These are phyloP conservation scores for Ogataea saltuana DNA, from an alignment of 805 yeast genomes.

Conservation along the genomic window DNA sequence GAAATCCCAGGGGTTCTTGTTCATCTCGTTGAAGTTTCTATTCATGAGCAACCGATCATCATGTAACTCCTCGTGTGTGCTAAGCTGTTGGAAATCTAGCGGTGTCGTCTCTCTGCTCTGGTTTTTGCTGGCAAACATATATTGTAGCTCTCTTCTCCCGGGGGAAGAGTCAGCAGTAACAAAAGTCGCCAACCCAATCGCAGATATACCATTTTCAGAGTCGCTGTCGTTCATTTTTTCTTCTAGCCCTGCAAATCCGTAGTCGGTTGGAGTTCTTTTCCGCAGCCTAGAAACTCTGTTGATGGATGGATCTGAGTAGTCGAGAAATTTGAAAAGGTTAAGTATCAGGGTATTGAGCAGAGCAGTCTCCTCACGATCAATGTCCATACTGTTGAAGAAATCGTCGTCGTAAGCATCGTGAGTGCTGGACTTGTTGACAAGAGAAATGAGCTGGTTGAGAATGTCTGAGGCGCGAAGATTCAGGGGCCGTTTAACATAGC, in stretches of 20 bases:
- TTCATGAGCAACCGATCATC: constrained; percentile 25
- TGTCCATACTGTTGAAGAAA: constrained; percentile 30
- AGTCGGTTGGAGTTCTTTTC: constrained; percentile 8
- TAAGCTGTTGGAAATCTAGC: constrained; percentile 7
- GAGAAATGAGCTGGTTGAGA: constrained; percentile 19
- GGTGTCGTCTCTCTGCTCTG: constrained; percentile 5
- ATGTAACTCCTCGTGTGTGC: constrained; percentile 19
- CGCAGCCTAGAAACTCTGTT: constrained; percentile 14
- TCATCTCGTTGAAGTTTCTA: constrained; percentile 28
- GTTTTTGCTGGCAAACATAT: constrained; percentile 7
- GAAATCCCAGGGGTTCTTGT: constrained; percentile 29
- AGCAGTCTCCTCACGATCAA: constrained; percentile 11
- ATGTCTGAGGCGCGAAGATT: constrained; percentile 37
- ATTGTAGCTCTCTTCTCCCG: constrained; percentile 9
- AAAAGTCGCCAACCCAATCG: too few species aligned
- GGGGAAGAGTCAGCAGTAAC: too few species aligned
- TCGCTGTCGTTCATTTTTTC: neutral
- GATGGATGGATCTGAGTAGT: neutral
- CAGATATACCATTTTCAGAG: neutral
- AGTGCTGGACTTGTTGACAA: constrained; percentile 2
- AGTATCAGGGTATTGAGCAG: constrained; percentile 23
- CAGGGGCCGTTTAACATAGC: constrained; percentile 28
- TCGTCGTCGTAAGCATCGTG: constrained; percentile 21
- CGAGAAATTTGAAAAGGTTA: constrained; percentile 11
- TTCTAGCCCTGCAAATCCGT: neutral